phyloP scores from a whole-genome alignment of 2,329 filamentous ascomycete species.

The Colletotrichum chrysophilum region DNA sequence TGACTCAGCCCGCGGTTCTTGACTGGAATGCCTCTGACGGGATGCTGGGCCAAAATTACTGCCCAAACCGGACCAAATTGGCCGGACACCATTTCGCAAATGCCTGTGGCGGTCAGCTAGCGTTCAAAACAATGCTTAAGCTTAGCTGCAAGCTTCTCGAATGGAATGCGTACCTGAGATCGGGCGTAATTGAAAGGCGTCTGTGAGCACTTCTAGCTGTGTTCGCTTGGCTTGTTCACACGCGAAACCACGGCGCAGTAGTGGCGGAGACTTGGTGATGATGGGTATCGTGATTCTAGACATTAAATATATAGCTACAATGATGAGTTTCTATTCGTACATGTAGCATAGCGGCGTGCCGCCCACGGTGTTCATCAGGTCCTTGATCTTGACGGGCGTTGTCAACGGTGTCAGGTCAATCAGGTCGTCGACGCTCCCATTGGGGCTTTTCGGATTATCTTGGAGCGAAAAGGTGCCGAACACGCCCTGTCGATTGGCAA shows the following conservation, averaged over 20 bases:
- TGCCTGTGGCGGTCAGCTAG: neutral
- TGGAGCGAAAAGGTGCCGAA: slow-evolving; percentile 47
- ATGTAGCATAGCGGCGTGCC: slow-evolving; percentile 49
- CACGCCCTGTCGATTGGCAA: slow-evolving; percentile 40
- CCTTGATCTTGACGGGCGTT: slow-evolving; percentile 35
- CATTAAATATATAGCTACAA: neutral
- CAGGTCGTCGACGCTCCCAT: slow-evolving; percentile 45
- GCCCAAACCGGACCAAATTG: neutral
- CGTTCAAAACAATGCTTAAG: neutral
- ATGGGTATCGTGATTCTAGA: neutral
- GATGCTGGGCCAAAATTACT: neutral
- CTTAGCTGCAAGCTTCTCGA: neutral
- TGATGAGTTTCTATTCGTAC: slow-evolving; percentile 29
- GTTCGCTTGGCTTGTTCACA: neutral
- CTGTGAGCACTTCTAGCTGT: neutral
- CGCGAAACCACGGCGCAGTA: neutral
- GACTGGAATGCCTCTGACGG: neutral
- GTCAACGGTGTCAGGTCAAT: slow-evolving; percentile 38
- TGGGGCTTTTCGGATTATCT: slow-evolving; percentile 42
- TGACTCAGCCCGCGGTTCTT: neutral
- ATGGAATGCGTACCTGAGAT: neutral
- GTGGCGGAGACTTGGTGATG: neutral
- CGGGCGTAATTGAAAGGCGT: neutral
- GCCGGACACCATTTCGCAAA: neutral
- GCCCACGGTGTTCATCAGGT: slow-evolving; percentile 45